Evolutionary conservation across 1,284 basidiomycete genomes (phyloP), one percentile per base, ranked within the genome.

Genomic region (Takashimella koratensis): DNA sequence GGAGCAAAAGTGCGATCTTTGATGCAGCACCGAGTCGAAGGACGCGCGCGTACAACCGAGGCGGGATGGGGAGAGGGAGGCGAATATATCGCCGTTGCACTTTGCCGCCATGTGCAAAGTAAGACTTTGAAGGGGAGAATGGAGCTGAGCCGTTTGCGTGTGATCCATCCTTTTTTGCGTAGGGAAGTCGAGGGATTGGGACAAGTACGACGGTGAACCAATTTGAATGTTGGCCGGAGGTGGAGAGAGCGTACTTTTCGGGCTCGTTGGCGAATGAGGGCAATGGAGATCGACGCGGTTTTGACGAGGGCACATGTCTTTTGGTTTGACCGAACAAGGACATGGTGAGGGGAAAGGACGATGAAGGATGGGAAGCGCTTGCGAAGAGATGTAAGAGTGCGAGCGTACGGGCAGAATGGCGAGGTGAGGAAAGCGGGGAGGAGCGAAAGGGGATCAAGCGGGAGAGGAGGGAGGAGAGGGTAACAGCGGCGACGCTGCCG

Each of bases 1-100:
- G 64, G 27, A 79, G 75, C 46, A 85, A 55, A 2, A 79, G 36
- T 82, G 73, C 47, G 82, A 67, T 47, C 80, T 70, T 26, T 78
- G 81, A 12, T 80, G 85, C 62, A 79, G 84, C 83, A 60, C 62
- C 55, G n/a, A 68, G 50, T 21, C 65, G 49, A 45, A 81, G 72
- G 54, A 86, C 70, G 51, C 80, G 81, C 56, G 62, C 60, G 27
- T 58, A 70, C 8, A 82, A 57, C 60, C 83, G 80, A 2, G 80
- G 77, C 8, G 86, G 82, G 65, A 90, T 88, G 53, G 84, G 84
- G 45, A 88, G 67, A 57, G 66, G 73, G 0, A 77, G 26, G 4
- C 66, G 58, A 27, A 74, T 49, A 49, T 69, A 67, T 20, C 67
- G 54, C 2, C 58, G 50, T 8, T 47, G 39, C 8, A 40, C 43